Evolutionary conservation across 208 protist species (phyloP), one percentile per base, ranked within the genome.

Genomic region (Borovskyia barvae): DNA sequence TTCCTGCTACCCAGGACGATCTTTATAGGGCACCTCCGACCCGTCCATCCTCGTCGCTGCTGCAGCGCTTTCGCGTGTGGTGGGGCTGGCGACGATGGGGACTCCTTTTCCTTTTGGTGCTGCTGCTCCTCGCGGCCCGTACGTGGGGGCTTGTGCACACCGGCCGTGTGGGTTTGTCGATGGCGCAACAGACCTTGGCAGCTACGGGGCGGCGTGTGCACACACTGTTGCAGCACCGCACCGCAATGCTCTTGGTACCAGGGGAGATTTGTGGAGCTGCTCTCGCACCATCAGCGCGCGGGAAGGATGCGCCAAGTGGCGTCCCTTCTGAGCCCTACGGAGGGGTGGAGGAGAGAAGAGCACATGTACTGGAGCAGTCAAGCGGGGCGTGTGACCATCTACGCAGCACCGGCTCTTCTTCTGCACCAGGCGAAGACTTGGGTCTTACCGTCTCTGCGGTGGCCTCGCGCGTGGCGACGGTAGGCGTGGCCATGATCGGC

Each of bases 401-500:
- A 8, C 30, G 47, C 3, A 37, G 17, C 47, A 19, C 30, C 20
- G 0, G 26, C 14, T 5, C 37, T 5, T 17, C 39, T 25, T 48
- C 52, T 1, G 15, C 58, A 17, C 26, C 45, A 32, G 2, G 30
- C 9, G 39, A 37, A 14, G 49, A 52, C 22, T 7, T 63, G 60
- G 15, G n/a, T 14, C 37, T 12, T 7, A 15, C 47, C 15, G 58
- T 84, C 37, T 41, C 46, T 12, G 50, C 58, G 2, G 14, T 81
- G 17, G 56, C 74, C 5, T 54, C 67, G 2, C 57, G 54, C 7
- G 66, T 90, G 9, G 80, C 80, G 17, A 60, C 66, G 9, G 33
- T 79, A 12, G 88, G 88, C 14, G 80, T 92, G 17, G 52, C 75
- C 15, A 53, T 79, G 36, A 80, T 83, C 11, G 85, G 88, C 8